These are phyloP conservation scores for Plasmopara viticola DNA, from an alignment of 352 stramenopile species.

Conservation along the genomic window DNA sequence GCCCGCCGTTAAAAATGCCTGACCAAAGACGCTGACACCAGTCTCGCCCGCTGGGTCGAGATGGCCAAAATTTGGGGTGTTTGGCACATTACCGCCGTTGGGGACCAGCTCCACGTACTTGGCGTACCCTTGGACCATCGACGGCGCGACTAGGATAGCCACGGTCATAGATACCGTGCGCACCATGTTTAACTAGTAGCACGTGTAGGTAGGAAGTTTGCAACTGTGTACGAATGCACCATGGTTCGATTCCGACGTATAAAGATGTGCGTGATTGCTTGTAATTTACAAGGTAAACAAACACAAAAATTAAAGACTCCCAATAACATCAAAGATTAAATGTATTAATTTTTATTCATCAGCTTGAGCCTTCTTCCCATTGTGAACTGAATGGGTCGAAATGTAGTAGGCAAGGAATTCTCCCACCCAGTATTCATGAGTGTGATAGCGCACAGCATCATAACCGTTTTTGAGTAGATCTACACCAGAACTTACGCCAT, in stretches of 20 bases:
- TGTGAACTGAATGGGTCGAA: too few species aligned
- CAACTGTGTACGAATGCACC: slow-evolving; percentile 7
- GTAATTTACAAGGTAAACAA: too few species aligned
- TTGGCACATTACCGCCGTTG: slow-evolving; percentile 48
- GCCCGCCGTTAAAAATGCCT: slow-evolving; percentile 46
- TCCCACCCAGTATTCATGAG: too few species aligned
- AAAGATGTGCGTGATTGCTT: too few species aligned
- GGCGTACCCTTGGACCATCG: slow-evolving; percentile 23
- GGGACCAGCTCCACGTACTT: slow-evolving; percentile 47
- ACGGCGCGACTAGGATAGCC: slow-evolving; percentile 3
- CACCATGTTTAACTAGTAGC: slow-evolving; percentile 4
- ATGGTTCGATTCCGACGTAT: not conserved
- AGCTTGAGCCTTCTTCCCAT: too few species aligned
- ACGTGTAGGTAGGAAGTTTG: slow-evolving; percentile 9
- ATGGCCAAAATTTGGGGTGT: slow-evolving; percentile 48
- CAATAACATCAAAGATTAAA: too few species aligned
- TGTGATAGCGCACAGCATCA: too few species aligned
- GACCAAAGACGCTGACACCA: slow-evolving; percentile 58
- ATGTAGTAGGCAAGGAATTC: too few species aligned
- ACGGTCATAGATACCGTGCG: slow-evolving; percentile 9
- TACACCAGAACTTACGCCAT: too few species aligned
- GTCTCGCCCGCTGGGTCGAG: slow-evolving; percentile 33
- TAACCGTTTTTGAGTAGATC: too few species aligned
- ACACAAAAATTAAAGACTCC: too few species aligned
- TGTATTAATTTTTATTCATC: too few species aligned